Conservation (phyloP, 169 alveolate species). For the Toxoplasma gondii region DNA sequence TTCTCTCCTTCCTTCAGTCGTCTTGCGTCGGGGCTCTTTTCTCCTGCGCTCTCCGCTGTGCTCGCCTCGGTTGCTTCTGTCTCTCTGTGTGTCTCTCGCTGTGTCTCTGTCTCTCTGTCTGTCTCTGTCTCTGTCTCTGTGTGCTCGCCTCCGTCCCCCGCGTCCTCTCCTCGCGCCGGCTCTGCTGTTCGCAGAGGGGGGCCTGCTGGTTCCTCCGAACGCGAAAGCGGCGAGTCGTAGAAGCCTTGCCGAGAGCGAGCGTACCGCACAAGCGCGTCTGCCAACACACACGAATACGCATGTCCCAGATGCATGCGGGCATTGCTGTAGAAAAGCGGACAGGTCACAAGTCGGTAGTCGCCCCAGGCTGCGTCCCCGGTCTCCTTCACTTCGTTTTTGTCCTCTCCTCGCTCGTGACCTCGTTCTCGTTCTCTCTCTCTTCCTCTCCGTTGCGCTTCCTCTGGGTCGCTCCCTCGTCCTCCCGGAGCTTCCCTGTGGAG, state of each 20-base stretch:
- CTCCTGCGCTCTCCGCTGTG: not conserved
- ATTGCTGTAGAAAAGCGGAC: constrained; percentile 77
- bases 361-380: not conserved
- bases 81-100: not conserved
- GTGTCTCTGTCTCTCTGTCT: not conserved
- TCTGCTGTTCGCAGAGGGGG: not conserved
- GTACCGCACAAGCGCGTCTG: constrained; percentile 72
- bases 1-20: too few species aligned
- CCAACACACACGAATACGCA: constrained; percentile 77
- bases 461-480: not conserved
- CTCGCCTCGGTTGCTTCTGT: not conserved
- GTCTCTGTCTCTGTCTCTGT: not conserved
- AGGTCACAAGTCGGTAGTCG: constrained; percentile 34
- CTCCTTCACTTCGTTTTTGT: not conserved
- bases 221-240: not conserved
- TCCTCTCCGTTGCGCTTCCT: not conserved
- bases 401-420: not conserved
- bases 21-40: not conserved
- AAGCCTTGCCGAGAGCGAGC: constrained; percentile 37
- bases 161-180: not conserved
- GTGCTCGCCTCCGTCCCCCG: not conserved
- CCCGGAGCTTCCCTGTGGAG: not conserved
- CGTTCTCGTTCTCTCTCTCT: not conserved
- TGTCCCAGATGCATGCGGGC: constrained; percentile 82
- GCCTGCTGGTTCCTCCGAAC: not conserved